Percentiles rank a stretch among this genome's conserved stretches.
Conservation (phyloP, 1,139 yeast genomes). For the Geotrichum klebahnii region DNA sequence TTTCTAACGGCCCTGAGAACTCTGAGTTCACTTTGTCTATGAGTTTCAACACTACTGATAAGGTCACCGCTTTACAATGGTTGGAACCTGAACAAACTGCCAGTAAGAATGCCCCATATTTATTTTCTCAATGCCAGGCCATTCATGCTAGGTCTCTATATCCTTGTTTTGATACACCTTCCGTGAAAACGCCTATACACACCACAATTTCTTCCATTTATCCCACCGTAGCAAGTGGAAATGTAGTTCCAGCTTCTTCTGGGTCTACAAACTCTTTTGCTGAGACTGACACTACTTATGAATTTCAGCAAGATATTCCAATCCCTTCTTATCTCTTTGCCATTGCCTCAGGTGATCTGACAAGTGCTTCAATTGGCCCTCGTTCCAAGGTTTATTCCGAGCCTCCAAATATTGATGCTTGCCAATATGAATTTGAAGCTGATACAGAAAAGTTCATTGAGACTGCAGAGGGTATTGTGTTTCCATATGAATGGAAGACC, state of each 20-base stretch:
- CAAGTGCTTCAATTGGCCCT: slow-evolving; percentile 71
- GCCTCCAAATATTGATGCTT: slow-evolving; percentile 61
- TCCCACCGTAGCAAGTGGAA: slow-evolving; percentile 70
- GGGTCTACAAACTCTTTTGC: slow-evolving; percentile 20
- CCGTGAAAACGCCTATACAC: slow-evolving; percentile 63
- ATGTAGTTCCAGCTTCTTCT: slow-evolving; percentile 34
- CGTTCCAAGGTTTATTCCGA: slow-evolving; percentile 80
- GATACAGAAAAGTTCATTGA: slow-evolving; percentile 75
- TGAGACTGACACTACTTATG: slow-evolving; percentile 36
- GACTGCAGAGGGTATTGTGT: slow-evolving; percentile 77
- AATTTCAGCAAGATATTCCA: slow-evolving; percentile 70
- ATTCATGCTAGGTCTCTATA: slow-evolving; percentile 84
- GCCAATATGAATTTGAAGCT: slow-evolving; percentile 73
- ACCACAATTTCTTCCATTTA: slow-evolving; percentile 60
- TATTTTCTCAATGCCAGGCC: slow-evolving; percentile 89
- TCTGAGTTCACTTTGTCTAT: slow-evolving; percentile 43
- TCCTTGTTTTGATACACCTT: slow-evolving; percentile 91
- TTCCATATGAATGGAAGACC: slow-evolving; percentile 78
- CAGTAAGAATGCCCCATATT: slow-evolving; percentile 65
- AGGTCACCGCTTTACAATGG: slow-evolving; percentile 86
- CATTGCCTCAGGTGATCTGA: slow-evolving; percentile 78
- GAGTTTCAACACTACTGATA: slow-evolving; percentile 60
- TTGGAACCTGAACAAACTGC: slow-evolving; percentile 73
- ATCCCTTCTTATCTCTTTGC: slow-evolving; percentile 83
- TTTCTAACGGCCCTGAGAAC: background rate